Conservation (phyloP, 306 rosid species). For the Elaeagnus macrophylla region DNA sequence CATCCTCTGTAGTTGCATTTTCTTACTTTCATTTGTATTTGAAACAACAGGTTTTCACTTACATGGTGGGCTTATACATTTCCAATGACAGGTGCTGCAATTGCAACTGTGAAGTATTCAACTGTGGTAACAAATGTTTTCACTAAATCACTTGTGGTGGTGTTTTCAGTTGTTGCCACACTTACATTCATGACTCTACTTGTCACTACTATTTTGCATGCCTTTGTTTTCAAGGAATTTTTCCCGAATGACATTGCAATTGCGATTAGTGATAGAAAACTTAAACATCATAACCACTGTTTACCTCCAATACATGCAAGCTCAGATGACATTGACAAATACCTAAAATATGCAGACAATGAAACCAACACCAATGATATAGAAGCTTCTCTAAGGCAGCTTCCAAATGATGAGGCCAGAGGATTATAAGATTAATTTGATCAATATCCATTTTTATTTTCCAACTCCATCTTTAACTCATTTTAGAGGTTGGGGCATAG, state of each 20-base stretch:
- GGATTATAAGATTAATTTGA: too few species aligned
- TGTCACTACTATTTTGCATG: slow-evolving; percentile 53
- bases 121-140: slow-evolving; percentile 40
- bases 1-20: background rate
- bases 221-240: slow-evolving; percentile 59
- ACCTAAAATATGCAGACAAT: slow-evolving; percentile 40
- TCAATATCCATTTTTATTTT: too few species aligned
- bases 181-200: slow-evolving; percentile 47
- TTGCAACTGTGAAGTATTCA: slow-evolving; percentile 76
- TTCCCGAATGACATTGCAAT: slow-evolving; percentile 91
- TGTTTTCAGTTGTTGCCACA: slow-evolving; percentile 38
- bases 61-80: slow-evolving; percentile 99
- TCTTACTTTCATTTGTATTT: slow-evolving; percentile 18
- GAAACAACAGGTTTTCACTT: slow-evolving; percentile 56
- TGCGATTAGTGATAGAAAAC: slow-evolving; percentile 69
- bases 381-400: slow-evolving; percentile 32
- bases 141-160: slow-evolving; percentile 45
- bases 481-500: too few species aligned
- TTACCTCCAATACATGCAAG: slow-evolving; percentile 39
- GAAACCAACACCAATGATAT: slow-evolving; percentile 28
- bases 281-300: slow-evolving; percentile 48
- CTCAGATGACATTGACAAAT: slow-evolving; percentile 58
- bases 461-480: too few species aligned
- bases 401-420: slow-evolving; percentile 8
- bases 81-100: slow-evolving; percentile 97